Percentiles rank a stretch among this genome's conserved stretches.
phyloP scores from a whole-genome alignment of 345 rosid species.

The Xanthoceras sorbifolium region DNA sequence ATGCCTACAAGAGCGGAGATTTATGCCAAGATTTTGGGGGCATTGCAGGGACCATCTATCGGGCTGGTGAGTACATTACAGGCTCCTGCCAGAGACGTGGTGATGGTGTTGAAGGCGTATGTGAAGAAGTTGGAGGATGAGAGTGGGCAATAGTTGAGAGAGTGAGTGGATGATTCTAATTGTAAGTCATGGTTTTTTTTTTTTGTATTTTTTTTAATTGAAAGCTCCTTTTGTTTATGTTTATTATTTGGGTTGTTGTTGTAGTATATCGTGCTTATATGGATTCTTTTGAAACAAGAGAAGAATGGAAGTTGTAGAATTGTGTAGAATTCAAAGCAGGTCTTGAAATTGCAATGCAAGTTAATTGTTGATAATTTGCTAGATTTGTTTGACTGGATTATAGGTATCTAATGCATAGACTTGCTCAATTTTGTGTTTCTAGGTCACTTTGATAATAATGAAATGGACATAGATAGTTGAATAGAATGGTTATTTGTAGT shows the following conservation, averaged over 20 bases:
- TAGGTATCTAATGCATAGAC: not conserved
- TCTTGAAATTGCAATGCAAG: not conserved
- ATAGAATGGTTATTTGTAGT: not conserved
- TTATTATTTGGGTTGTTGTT: slow-evolving; percentile 1
- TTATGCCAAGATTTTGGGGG: slow-evolving; percentile 82
- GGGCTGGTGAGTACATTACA: slow-evolving; percentile 81
- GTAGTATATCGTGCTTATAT: not conserved
- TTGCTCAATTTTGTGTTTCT: not conserved
- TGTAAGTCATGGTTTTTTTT: slow-evolving; percentile 17
- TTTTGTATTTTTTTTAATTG: not conserved
- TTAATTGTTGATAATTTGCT: not conserved
- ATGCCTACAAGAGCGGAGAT: slow-evolving; percentile 88
- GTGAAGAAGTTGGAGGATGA: slow-evolving; percentile 90
- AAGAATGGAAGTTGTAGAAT: slow-evolving; percentile 16
- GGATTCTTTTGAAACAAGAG: slow-evolving; percentile 3
- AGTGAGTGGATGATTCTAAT: not conserved
- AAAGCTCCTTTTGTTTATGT: not conserved
- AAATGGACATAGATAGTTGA: slow-evolving; percentile 1
- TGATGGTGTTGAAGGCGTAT: slow-evolving; percentile 82
- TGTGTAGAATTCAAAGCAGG: slow-evolving; percentile 5
- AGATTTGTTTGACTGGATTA: not conserved
- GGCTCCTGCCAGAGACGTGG: slow-evolving; percentile 83
- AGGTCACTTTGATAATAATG: not conserved
- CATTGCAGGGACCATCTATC: slow-evolving; percentile 75
- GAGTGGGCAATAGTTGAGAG: slow-evolving; percentile 43